Evolutionary conservation across 352 stramenopile species (phyloP), one percentile per base, ranked within the genome.

Genomic region (Pythium monospermum): DNA sequence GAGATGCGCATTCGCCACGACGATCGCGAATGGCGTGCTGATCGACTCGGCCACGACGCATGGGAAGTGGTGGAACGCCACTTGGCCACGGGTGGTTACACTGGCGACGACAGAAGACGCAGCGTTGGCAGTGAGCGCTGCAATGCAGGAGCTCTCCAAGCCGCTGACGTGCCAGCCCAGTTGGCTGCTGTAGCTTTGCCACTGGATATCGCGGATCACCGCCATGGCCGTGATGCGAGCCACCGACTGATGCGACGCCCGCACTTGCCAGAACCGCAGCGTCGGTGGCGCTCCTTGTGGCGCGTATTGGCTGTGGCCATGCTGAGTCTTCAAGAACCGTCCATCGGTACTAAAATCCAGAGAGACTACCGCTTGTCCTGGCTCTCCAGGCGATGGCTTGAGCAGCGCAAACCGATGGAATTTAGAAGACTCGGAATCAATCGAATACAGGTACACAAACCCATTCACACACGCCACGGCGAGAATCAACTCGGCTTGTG

Each of bases 331-430:
- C 4, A 92, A 62, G 35, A 82, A 83, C 12, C 38, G 52, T 0
- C 75, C 71, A 26, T 90, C 79, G 18, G 71, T 36, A 18, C 71
- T 91, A 41, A 91, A 92, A 41, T 92, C 82, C 1, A 92, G 43
- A 1, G 69, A 73, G 0, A 54, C 52, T 4, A 66, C 47, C 12
- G 37, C n/a, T 4, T 43, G 31, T 22, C 49, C 48, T 7, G 38
- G n/a, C 41, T 72, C 65, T 1, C 60, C 48, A 1, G 66, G 28
- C 33, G 63, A 59, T 28, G 75, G 67, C 43, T 85, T 76, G 15
- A 92, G 58, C 22, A 92, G 55, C 18, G 71, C 71, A 36, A 75
- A 78, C 4, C 77, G 73, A 27, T 63, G 67, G 36, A 90, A 71
- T 10, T 53, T 59, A 37, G 53, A 59, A 0, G 28, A 15, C 0